A percentile compares a stretch with the other conserved stretches of the same genome.
These are phyloP conservation scores for Gyromitra esculenta DNA, from an alignment of 2,329 filamentous ascomycete species.

Conservation along the genomic window DNA sequence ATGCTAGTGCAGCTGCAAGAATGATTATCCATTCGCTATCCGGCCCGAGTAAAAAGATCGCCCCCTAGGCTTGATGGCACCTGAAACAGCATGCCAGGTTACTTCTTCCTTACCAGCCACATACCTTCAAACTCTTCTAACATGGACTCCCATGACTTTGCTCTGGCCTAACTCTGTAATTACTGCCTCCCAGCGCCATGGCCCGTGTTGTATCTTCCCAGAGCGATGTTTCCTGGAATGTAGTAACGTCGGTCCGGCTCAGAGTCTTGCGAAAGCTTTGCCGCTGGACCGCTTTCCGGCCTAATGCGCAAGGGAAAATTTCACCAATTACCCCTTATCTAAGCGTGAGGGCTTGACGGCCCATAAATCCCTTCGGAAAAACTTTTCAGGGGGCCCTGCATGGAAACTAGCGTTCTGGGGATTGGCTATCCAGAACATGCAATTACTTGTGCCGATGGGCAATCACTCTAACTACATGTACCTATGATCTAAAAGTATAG, in stretches of 20 bases:
- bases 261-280: not conserved
- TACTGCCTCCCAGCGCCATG: constrained; percentile 33
- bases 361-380: constrained; percentile 42
- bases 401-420: constrained; percentile 3
- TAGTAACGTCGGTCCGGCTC: constrained; percentile 18
- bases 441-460: not conserved
- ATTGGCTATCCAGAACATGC: constrained; percentile 8
- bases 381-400: constrained; percentile 15
- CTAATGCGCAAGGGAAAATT: not conserved
- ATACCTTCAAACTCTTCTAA: not conserved
- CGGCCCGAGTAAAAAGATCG: constrained; percentile 25
- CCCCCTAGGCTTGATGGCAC: not conserved
- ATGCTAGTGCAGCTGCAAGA: not conserved
- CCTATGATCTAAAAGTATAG: constrained; percentile 19
- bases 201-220: constrained; percentile 8
- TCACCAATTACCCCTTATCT: constrained; percentile 9
- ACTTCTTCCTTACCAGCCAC: not conserved
- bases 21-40: constrained; percentile 16
- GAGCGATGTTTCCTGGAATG: not conserved
- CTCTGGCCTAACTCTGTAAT: constrained; percentile 10
- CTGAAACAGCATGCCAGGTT: constrained; percentile 1
- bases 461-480: not conserved
- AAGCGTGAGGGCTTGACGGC: constrained; percentile 21
- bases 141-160: constrained; percentile 6
- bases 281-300: not conserved